Evolutionary conservation across 805 yeast species (phyloP).

Genomic region (Ogataea degrootiae): DNA sequence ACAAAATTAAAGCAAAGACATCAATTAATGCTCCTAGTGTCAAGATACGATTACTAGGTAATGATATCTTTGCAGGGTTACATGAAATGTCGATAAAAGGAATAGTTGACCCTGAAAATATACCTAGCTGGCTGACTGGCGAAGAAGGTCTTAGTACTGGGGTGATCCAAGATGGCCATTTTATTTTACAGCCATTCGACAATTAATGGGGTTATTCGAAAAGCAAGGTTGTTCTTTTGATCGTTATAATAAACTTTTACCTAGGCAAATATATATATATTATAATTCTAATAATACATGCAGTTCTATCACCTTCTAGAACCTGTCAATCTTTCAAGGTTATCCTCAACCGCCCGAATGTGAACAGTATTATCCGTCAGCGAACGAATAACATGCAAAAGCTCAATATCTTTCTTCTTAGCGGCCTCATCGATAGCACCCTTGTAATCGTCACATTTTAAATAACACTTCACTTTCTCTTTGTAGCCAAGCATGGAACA

Average conservation of each 20-base stretch:
- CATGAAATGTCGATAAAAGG: constrained; percentile 57
- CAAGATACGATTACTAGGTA: constrained; percentile 47
- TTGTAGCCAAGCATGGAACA: constrained; percentile 42
- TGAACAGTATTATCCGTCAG: constrained; percentile 19
- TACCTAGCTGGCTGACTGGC: constrained; percentile 80
- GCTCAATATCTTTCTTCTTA: constrained; percentile 37
- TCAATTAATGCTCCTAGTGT: constrained; percentile 16
- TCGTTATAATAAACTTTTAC: neutral
- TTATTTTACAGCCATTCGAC: constrained; percentile 10
- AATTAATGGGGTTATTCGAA: neutral
- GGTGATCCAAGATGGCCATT: constrained; percentile 34
- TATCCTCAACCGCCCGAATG: constrained; percentile 19
- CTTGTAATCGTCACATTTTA: constrained; percentile 47
- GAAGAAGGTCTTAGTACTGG: constrained; percentile 60
- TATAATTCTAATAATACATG: neutral
- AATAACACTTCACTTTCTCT: constrained; percentile 45
- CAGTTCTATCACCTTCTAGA: constrained; percentile 9
- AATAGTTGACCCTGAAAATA: constrained; percentile 43
- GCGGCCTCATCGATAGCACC: constrained; percentile 48
- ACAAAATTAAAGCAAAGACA: constrained; percentile 26
- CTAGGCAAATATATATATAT: neutral
- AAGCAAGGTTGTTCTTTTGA: neutral
- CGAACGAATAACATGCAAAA: constrained; percentile 24
- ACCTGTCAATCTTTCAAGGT: constrained; percentile 21
- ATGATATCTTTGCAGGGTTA: constrained; percentile 73